Evolutionary conservation across 352 stramenopile genomes (phyloP), one percentile per base, ranked within the genome.

Genomic region (Globisporangium nunn): DNA sequence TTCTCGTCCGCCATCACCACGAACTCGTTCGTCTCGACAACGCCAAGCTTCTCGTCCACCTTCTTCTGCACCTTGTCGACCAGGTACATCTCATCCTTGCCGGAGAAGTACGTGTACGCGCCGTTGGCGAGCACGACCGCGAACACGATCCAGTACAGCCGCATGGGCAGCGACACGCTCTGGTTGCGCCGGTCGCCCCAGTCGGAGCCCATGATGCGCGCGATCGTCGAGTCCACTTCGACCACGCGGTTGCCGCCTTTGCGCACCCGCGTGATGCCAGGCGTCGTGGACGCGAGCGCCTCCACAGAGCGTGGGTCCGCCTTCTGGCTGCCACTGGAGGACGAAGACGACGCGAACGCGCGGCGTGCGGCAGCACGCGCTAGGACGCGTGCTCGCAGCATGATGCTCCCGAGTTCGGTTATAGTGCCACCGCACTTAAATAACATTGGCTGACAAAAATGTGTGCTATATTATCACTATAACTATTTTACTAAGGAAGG

Each of bases 81-180:
- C 43, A 82, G 23, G 56, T 78, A 82, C 29, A 56, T 66, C 58
- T 86, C 75, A 59, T 86, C 75, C 44, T 82, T 78, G 49, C 75
- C 75, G 1, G 61, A 37, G 29, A 75, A 58, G 48, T 81, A 83
- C 44, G 79, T 87, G 63, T 78, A 85, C 50, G 77, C 39, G 28
- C 80, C 80, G 57, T 88, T 90, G 58, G 40, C 58, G 33, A 90
- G 49, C 51, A 90, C 72, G 7, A 85, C 17, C 4, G 33, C 63
- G 53, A 90, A 90, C 47, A 87, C 28, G 41, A 81, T 30, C 80
- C 80, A 90, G 58, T 90, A 90, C 17, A 90, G 49, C 30, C 79
- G 81, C 80, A 90, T 90, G 46, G 75, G 64, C 35, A 83, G 50
- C 44, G 80, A 83, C 52, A 90, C 70, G 28, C 64, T 64, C 68